Base-by-base conservation (phyloP, 2,329 filamentous ascomycete genomes). In the Aureobasidium leucospermi region DNA sequence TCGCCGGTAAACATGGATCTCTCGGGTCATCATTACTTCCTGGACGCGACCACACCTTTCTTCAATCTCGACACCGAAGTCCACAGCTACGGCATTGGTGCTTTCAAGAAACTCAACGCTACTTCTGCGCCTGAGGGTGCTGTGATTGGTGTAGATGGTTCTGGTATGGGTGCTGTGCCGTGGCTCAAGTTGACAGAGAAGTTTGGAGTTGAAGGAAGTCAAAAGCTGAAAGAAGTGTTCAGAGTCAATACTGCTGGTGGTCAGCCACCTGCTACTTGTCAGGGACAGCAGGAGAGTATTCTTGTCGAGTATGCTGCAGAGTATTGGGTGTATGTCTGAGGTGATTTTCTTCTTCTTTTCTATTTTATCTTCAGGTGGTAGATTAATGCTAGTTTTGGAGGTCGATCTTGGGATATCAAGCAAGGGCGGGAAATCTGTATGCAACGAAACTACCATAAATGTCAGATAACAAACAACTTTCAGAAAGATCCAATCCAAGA, bases 181-280 rank as follows among this genome's bases (percentile, higher is more conserved):
- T 96, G 92, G 91, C 78, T 97, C 63, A 88, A 87, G 71, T 81
- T 96, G 6, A 71, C 70, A 5, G 68, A 73, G 4, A 76, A 79
- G 28, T 75, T 79, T 15, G 75, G 39, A 8, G 31, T 74, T 70
- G 74, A 47, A 81, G 78, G 32, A 47, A 81, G 78, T 28, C n/a
- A 86, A 1, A 83, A 82, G 2, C 83, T 89, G 65, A 82, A 85
- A 70, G 85, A 90, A 70, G 86, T 96, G 28, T 97, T 93, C 75
- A 83, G 93, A 11, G 76, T 96, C 46, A 81, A 89, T 67, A 97
- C 93, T 10, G 90, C 87, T 0, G 92, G 91, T 29, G 93, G 93
- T 10, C 83, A 81, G 48, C 75, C 90, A 1, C 92, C 92, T 0
- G 77, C 81, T 29, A 88, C 85, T 0, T 97, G 93, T 71, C 71